Base-by-base conservation (phyloP, 352 stramenopile genomes). In the Globisporangium sylvaticum region DNA sequence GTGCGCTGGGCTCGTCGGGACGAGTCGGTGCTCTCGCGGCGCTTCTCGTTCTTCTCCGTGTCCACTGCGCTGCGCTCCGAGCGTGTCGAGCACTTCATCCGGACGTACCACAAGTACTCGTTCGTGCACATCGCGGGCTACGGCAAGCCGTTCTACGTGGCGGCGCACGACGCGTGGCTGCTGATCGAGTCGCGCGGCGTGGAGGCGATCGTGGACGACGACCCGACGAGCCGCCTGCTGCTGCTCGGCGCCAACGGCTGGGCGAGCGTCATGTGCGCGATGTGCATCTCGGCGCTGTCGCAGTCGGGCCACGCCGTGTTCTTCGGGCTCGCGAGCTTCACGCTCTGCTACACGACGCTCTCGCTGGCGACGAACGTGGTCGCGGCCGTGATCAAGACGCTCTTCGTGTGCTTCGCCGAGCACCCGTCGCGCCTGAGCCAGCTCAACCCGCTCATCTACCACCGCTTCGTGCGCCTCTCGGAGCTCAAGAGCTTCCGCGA, bases 341-440 rank as follows among this genome's bases (percentile, higher is more conserved):
- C 86, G 20, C 68, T 93, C 14, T 89, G 83, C 73, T 94, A 95
- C 74, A 93, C 84, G 52, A 90, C 83, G 57, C 74, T 93, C 20
- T 92, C 87, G 44, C 77, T 92, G 64, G 80, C 84, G 15, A 91
- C 81, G 37, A 84, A 91, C 68, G 78, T 91, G 48, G 77, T 93
- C 31, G 75, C 76, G 14, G 84, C 84, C 0, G 83, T 91, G 24
- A 90, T 94, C 67, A 94, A 95, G 77, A 94, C 88, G 27, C 69
- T 95, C 22, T 95, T 93, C 66, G 84, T 95, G 46, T 95, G 88
- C 76, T 95, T 95, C 61, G 86, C 88, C 3, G 83, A 94, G 73
- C 89, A 91, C 63, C 88, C 88, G 24, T 78, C 69, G 24, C 84
- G 84, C 14, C 69, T 95, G 46, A 94, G 82, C 54, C 84, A 94